Conservation (phyloP, 805 yeast genomes). For the Cyberlindnera misumaiensis region DNA sequence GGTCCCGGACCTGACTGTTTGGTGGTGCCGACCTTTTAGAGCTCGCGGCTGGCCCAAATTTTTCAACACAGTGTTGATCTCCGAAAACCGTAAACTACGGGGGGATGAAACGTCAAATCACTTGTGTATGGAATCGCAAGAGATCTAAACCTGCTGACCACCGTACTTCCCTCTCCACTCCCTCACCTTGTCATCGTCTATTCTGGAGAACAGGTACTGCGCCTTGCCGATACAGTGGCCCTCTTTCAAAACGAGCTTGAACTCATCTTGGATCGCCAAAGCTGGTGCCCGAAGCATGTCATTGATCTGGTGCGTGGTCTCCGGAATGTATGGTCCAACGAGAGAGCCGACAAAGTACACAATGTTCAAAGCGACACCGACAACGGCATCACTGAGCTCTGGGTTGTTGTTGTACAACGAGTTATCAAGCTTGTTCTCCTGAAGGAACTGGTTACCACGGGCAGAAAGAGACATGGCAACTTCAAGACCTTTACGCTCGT, state of each 20-base stretch:
- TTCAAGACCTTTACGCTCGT: conserved; percentile 84
- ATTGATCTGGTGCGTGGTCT: conserved; percentile 59
- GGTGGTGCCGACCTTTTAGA: too few species aligned
- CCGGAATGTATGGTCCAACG: conserved; percentile 88
- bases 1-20: too few species aligned
- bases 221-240: conserved; percentile 92
- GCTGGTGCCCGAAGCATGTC: conserved; percentile 80
- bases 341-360: conserved; percentile 81
- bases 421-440: conserved; percentile 93
- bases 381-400: conserved; percentile 81
- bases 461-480: conserved; percentile 85
- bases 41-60: too few species aligned
- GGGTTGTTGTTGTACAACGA: conserved; percentile 69
- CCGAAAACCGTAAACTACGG: too few species aligned
- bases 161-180: conserved; percentile 86
- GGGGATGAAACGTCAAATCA: too few species aligned
- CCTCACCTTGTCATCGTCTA: conserved; percentile 81
- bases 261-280: conserved; percentile 68
- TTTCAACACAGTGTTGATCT: too few species aligned
- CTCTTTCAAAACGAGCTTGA: conserved; percentile 57
- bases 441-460: conserved; percentile 92
- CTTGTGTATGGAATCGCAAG: too few species aligned
- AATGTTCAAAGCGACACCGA: conserved; percentile 84
- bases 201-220: conserved; percentile 84
- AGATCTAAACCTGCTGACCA: conserved; percentile 46